A percentile compares a stretch with the other conserved stretches of the same genome.
Evolutionary conservation across 129 eudicot species (phyloP).

Genomic region (Flaveria trinervia): DNA sequence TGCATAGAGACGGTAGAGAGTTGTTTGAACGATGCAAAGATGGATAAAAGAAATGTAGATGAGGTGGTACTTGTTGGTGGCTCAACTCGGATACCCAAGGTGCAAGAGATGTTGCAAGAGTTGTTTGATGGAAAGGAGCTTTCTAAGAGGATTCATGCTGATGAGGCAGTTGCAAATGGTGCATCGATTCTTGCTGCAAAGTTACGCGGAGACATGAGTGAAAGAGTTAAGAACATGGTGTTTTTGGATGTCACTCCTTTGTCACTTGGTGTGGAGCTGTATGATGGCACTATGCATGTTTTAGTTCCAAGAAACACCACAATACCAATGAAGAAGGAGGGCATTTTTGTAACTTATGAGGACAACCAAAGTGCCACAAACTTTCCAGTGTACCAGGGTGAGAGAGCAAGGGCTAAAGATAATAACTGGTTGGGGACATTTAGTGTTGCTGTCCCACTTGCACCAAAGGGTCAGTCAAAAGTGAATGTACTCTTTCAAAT

Average conservation of each 20-base stretch:
- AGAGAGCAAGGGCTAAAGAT: slow-evolving; percentile 2
- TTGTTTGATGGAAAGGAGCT: slow-evolving; percentile 14
- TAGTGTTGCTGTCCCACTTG: slow-evolving; percentile 10
- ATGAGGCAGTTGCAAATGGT: slow-evolving; percentile 23
- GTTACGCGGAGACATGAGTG: background rate
- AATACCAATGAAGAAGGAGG: background rate
- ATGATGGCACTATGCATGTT: slow-evolving; percentile 4
- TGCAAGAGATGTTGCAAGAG: slow-evolving; percentile 18
- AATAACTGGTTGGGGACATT: slow-evolving; percentile 10
- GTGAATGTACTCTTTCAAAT: background rate
- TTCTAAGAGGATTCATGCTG: slow-evolving; percentile 17
- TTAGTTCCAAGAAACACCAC: slow-evolving; percentile 10
- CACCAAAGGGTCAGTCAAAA: slow-evolving; percentile 19
- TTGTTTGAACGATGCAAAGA: slow-evolving; percentile 10
- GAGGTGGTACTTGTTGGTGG: slow-evolving; percentile 27
- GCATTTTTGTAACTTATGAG: background rate
- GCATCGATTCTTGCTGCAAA: slow-evolving; percentile 24
- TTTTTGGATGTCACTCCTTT: slow-evolving; percentile 22
- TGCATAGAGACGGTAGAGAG: slow-evolving; percentile 25
- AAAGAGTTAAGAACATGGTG: slow-evolving; percentile 5
- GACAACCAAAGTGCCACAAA: background rate
- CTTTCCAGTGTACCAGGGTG: slow-evolving; percentile 4
- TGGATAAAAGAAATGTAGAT: slow-evolving; percentile 7
- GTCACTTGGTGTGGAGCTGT: slow-evolving; percentile 17
- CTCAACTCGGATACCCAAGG: slow-evolving; percentile 20